Percentiles rank a stretch among this genome's conserved stretches.
Evolutionary conservation across 208 protist species (phyloP).

Genomic region (Histomonas meleagridis): DNA sequence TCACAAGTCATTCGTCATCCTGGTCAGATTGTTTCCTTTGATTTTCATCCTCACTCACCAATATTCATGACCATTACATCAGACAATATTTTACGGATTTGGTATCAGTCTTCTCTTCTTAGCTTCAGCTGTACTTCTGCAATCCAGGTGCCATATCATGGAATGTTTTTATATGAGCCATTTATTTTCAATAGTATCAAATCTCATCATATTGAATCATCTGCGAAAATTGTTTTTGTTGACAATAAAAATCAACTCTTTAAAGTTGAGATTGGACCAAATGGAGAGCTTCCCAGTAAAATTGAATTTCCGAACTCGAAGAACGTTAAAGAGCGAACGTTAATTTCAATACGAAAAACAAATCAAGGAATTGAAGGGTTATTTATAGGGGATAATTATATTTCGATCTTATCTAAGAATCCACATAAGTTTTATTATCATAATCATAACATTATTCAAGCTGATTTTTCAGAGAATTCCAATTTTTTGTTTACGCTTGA

Average conservation of each 20-base stretch:
- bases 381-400: not conserved
- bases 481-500: not conserved
- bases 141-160: not conserved
- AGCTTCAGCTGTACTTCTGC: not conserved
- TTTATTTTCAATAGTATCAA: not conserved
- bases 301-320: too few relatives aligned
- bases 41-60: not conserved
- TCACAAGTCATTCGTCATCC: not conserved
- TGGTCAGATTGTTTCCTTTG: not conserved
- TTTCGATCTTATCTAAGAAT: not conserved
- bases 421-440: not conserved
- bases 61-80: not conserved
- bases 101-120: not conserved
- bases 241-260: not conserved
- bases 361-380: not conserved
- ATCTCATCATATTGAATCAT: not conserved
- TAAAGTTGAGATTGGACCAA: not conserved
- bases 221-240: constrained; percentile 5
- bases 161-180: not conserved
- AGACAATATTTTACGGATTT: not conserved
- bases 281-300: not conserved
- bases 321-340: not conserved
- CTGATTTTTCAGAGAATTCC: not conserved
- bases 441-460: not conserved
- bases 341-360: not conserved